Evolutionary conservation across 768 basidiomycete species (phyloP).

Genomic region (Lactifluus echinatus): DNA sequence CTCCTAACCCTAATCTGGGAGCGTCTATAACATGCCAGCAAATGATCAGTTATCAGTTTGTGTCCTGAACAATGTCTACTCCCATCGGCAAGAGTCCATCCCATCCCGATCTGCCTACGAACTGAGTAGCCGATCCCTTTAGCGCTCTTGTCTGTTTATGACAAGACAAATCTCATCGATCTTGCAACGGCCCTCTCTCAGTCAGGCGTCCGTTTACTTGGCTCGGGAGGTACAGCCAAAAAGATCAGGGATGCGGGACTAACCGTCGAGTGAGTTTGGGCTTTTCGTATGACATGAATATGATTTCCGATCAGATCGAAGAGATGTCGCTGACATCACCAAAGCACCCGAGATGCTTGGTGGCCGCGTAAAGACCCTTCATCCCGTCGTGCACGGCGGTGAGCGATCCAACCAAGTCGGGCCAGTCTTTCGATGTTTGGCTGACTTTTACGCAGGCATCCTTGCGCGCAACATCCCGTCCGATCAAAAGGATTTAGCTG

Average conservation of each 20-base stretch:
- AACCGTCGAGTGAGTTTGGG: conserved; percentile 66
- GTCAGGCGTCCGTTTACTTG: conserved; percentile 80
- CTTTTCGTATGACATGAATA: neutral
- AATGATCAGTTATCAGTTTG: neutral
- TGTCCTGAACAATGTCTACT: conserved; percentile 24
- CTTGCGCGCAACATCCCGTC: conserved; percentile 87
- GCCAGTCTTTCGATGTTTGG: neutral
- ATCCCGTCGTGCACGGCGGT: conserved; percentile 98
- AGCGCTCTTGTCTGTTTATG: conserved; percentile 94
- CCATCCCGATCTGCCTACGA: neutral
- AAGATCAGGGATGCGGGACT: conserved; percentile 92
- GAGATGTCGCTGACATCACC: conserved; percentile 95
- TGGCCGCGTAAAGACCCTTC: conserved; percentile 95
- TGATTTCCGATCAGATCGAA: conserved; percentile 26
- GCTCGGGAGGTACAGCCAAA: conserved; percentile 96
- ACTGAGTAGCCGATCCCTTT: neutral
- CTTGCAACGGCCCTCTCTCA: conserved; percentile 78
- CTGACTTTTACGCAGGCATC: conserved; percentile 51
- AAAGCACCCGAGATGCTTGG: conserved; percentile 99
- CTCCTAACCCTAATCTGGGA: conserved; percentile 5
- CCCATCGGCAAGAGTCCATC: conserved; percentile 27
- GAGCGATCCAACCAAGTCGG: conserved; percentile 16
- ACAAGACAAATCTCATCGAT: conserved; percentile 84
- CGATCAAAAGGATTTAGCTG: conserved; percentile 76
- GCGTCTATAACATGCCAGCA: neutral